Percentiles rank a stretch among this genome's conserved stretches.
phyloP scores from a whole-genome alignment of 2,329 filamentous ascomycete species.

The Helotiales sp. region DNA sequence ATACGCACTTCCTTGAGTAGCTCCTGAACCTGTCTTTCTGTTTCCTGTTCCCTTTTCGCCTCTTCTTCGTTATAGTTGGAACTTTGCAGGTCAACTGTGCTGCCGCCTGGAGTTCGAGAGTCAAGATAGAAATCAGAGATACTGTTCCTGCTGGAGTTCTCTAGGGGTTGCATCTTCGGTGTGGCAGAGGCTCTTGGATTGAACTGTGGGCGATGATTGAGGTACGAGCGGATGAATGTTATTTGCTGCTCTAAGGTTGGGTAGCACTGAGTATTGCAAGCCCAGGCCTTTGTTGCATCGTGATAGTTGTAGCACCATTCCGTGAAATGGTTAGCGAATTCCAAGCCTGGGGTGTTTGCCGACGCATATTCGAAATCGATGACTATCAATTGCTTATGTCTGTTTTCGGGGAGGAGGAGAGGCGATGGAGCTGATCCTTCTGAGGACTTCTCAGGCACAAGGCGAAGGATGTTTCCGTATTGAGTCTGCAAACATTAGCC shows the following conservation, averaged over 20 bases:
- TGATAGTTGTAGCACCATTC: conserved; percentile 99
- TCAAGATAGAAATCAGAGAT: conserved; percentile 76
- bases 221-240: conserved; percentile 84
- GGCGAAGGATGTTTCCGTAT: conserved; percentile 94
- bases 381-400: conserved; percentile 94
- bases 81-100: conserved; percentile 49
- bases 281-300: conserved; percentile 66
- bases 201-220: conserved; percentile 77
- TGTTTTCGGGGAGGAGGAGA: conserved; percentile 84
- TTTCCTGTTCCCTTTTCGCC: conserved; percentile 62
- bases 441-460: conserved; percentile 62
- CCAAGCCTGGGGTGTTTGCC: conserved; percentile 82
- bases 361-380: conserved; percentile 98
- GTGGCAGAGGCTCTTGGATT: conserved; percentile 52
- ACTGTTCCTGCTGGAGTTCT: conserved; percentile 29
- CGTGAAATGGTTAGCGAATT: conserved; percentile 98
- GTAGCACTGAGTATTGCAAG: conserved; percentile 72
- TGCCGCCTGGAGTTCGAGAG: conserved; percentile 61
- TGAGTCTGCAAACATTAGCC: conserved; percentile 69
- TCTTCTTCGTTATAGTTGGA: conserved; percentile 58
- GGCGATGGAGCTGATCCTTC: conserved; percentile 62
- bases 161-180: conserved; percentile 41
- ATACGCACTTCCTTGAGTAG: conserved; percentile 79
- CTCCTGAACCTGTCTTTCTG: conserved; percentile 70
- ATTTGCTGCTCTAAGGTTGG: conserved; percentile 81